Percentiles rank a stretch among this genome's conserved stretches.
Conservation (phyloP, 495 filamentous ascomycete genomes). For the Trypethelium eluteriae region DNA sequence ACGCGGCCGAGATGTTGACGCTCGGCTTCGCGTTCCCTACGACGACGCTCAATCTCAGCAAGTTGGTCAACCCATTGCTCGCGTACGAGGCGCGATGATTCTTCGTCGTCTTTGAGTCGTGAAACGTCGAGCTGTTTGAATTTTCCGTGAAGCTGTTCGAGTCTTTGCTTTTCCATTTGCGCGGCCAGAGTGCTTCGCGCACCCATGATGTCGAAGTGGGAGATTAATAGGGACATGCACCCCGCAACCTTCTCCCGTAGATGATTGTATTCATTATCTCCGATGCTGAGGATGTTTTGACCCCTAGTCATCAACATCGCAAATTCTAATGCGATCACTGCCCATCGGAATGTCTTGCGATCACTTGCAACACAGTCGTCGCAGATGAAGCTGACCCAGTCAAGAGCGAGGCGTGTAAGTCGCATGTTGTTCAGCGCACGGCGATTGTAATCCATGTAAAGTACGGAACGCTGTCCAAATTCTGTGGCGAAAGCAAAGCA, state of each 20-base stretch:
- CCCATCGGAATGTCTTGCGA: slow-evolving; percentile 93
- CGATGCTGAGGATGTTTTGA: slow-evolving; percentile 79
- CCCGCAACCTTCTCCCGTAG: slow-evolving; percentile 84
- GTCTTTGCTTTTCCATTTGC: slow-evolving; percentile 76
- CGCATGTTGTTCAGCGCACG: slow-evolving; percentile 94
- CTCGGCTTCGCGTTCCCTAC: slow-evolving; percentile 77
- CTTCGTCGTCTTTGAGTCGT: slow-evolving; percentile 73
- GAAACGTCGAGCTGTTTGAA: slow-evolving; percentile 67
- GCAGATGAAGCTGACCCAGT: slow-evolving; percentile 97
- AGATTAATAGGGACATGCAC: slow-evolving; percentile 95
- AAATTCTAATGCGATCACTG: slow-evolving; percentile 89
- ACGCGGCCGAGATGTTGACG: slow-evolving; percentile 82
- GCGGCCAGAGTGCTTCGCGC: slow-evolving; percentile 86
- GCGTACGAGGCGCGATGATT: slow-evolving; percentile 64
- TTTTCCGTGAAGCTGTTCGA: slow-evolving; percentile 63
- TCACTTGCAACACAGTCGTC: slow-evolving; percentile 95
- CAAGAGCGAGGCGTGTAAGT: slow-evolving; percentile 81
- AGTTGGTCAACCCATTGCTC: slow-evolving; percentile 66
- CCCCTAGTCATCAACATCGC: slow-evolving; percentile 94
- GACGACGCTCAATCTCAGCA: slow-evolving; percentile 61
- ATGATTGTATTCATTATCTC: slow-evolving; percentile 72
- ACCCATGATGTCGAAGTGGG: slow-evolving; percentile 98
- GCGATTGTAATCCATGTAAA: slow-evolving; percentile 88
- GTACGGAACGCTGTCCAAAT: slow-evolving; percentile 86
- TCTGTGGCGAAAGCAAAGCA: slow-evolving; percentile 98